Percentiles rank a stretch among this genome's conserved stretches.
phyloP scores from a whole-genome alignment of 1,284 basidiomycete species.

The Apiotrichum sp. region DNA sequence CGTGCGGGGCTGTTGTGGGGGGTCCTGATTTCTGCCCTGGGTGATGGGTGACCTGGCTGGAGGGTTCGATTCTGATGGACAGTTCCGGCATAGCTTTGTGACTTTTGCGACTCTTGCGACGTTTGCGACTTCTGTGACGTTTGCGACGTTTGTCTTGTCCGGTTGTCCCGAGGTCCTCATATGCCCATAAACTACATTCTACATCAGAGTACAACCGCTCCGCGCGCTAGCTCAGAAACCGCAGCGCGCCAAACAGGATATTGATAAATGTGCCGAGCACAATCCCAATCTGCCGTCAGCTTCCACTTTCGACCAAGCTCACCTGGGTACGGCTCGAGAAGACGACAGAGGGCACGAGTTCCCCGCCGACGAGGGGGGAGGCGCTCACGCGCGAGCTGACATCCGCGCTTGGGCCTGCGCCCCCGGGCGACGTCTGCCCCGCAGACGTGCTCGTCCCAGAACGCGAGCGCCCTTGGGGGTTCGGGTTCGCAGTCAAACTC shows the following conservation, averaged over 20 bases:
- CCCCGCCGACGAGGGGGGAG: constrained; percentile 25
- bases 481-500: not conserved
- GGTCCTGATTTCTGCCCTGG: too few relatives aligned
- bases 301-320: too few relatives aligned
- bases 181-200: too few relatives aligned
- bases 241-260: constrained; percentile 34
- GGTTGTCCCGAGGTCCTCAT: too few relatives aligned
- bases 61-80: too few relatives aligned
- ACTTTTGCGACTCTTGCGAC: too few relatives aligned
- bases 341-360: constrained; percentile 28
- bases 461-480: not conserved
- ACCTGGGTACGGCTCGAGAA: constrained; percentile 44
- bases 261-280: constrained; percentile 39
- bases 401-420: not conserved
- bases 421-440: not conserved
- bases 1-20: too few relatives aligned
- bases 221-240: constrained; percentile 21
- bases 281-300: constrained; percentile 36
- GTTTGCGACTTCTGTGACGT: too few relatives aligned
- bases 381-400: constrained; percentile 21
- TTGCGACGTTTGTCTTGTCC: too few relatives aligned
- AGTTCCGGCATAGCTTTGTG: too few relatives aligned
- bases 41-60: too few relatives aligned
- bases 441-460: not conserved
- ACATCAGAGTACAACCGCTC: not conserved